Evolutionary conservation across 139 green algal species (phyloP), one percentile per base, ranked within the genome.

Genomic region (Microglena sp.): DNA sequence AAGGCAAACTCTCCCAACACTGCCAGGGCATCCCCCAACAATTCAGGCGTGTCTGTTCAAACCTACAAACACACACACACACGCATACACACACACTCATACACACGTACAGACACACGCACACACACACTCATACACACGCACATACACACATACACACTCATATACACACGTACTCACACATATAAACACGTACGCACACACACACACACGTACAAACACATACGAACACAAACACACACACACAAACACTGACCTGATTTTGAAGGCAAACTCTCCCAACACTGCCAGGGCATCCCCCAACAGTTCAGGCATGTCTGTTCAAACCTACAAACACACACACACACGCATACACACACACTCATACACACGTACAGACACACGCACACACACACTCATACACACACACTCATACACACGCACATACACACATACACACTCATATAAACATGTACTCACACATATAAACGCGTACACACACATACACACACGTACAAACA

Each of bases 191-290:
- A 68, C 0, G 5, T 43, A 60, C 33, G 6, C 50, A 62, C 28
- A 1, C 5, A 28, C 29, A 40, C 29, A 60, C 43, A 60, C 53
- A 64, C 30, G 11, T 6, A 6, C 6, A 64, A 8, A 45, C 26
- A 22, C 55, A 6, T 40, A 27, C 55, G 7, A n/a, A 45, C 24
- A 36, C 11, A 5, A 36, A 62, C 26, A 44, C 55, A 36, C 55
- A 55, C 24, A 58, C 40, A 11, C 40, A 21, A 1, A 24, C 29
- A 34, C 62, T 4, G 40, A 87, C 77, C 84, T 67, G 66, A 95
- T 88, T 26, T 84, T 69, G 35, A 69, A 85, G 0, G 82, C 84
- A 70, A 93, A 95, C 72, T 96, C 75, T 33, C 79, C 77, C 46
- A 96, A 66, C 4, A 95, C 80, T 5, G 31, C 35, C 6, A 96